Conservation (phyloP, 2,329 filamentous ascomycete genomes). For the Magnaporthales sp. region DNA sequence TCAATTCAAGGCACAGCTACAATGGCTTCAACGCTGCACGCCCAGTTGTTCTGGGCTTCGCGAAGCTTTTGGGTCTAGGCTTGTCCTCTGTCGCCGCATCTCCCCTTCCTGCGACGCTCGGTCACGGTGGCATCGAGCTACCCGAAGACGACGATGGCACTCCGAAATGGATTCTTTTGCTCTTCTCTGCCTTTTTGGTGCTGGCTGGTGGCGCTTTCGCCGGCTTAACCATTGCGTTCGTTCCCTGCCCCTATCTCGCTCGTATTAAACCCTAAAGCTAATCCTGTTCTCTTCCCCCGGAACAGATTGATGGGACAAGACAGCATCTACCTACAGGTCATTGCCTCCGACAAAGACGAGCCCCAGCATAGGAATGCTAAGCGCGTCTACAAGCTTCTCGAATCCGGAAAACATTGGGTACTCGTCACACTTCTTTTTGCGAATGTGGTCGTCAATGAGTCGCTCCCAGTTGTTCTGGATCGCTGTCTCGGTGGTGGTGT, state of each 20-base stretch:
- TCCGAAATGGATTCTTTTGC: slow-evolving; percentile 71
- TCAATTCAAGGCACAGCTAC: neutral
- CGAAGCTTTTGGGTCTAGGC: slow-evolving; percentile 39
- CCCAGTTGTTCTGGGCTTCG: slow-evolving; percentile 41
- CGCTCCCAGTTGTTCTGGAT: slow-evolving; percentile 88
- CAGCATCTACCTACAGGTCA: slow-evolving; percentile 94
- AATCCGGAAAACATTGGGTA: slow-evolving; percentile 95
- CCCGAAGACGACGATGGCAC: slow-evolving; percentile 46
- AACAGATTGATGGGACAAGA: slow-evolving; percentile 61
- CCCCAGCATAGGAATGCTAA: slow-evolving; percentile 80
- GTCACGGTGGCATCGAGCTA: slow-evolving; percentile 31
- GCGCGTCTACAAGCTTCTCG: slow-evolving; percentile 69
- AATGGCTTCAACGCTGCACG: slow-evolving; percentile 31
- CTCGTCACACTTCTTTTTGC: slow-evolving; percentile 86
- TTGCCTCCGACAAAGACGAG: slow-evolving; percentile 75
- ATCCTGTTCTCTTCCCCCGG: neutral
- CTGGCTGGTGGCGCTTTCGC: slow-evolving; percentile 88
- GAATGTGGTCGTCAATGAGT: slow-evolving; percentile 98
- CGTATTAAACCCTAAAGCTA: neutral
- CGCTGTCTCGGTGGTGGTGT: slow-evolving; percentile 89
- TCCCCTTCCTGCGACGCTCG: slow-evolving; percentile 24
- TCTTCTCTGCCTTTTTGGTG: slow-evolving; percentile 71
- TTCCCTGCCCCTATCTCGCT: slow-evolving; percentile 12
- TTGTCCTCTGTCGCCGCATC: slow-evolving; percentile 40
- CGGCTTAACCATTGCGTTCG: slow-evolving; percentile 79